Evolutionary conservation across 2,329 filamentous ascomycete genomes (phyloP), one percentile per base, ranked within the genome.

Genomic region (Zymoseptoria pseudotritici): DNA sequence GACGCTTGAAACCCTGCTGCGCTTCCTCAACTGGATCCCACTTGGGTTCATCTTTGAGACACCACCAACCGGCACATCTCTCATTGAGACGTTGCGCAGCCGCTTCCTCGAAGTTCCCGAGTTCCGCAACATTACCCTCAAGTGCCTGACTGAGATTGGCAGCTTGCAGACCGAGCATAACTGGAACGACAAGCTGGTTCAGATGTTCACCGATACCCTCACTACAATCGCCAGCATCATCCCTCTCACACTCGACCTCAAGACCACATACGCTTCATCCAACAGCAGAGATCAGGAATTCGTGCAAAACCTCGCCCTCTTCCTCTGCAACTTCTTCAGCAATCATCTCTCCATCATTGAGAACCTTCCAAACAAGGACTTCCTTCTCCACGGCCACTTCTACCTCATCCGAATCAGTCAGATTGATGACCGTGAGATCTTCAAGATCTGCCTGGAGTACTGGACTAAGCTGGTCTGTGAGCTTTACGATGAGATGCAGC

Each of bases 1-100:
- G n/a, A 99, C 94, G 0, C 83, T 99, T 57, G 92, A 97, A 78
- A 99, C 94, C 0, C 81, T 99, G 42, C 83, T 99, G 57, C 90
- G 92, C 61, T 99, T 99, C 77, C 89, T 96, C 74, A 97, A 97
- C 81, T 99, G 94, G 94, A 99, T 99, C 59, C 94, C 94, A 0
- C 80, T 99, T 49, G 94, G 95, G 59, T 99, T 97, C 77, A 97
- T 99, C 68, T 99, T 99, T 76, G 94, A 99, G 81, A 99, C 93
- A 0, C 87, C 90, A 3, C 77, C 77, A 0, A 77, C 72, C 56
- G 79, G 79, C 52, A 68, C 75, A 60, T 80, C 78, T 42, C 86
- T 99, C 65, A 97, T 99, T 75, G 91, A 96, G 71, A 97, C 93
- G 0, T 80, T 99, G 63, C 87, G 94, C 66, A 95, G 88, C 60